A percentile compares a stretch with the other conserved stretches of the same genome.
Conservation (phyloP, 1,284 basidiomycete genomes). For the Sanguinoderma infundibulare region DNA sequence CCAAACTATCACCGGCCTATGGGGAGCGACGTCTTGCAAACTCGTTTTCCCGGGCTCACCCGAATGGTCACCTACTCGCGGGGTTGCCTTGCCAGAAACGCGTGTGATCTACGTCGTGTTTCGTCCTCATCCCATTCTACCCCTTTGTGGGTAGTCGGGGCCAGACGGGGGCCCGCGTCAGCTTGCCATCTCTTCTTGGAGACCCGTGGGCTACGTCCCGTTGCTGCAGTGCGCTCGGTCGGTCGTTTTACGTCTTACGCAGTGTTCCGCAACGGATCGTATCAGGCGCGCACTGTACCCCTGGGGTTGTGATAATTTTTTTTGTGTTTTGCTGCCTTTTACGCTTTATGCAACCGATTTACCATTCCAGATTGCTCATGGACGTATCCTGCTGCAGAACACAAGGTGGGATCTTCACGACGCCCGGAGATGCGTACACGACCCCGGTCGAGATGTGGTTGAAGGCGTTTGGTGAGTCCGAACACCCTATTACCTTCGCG, state of each 20-base stretch:
- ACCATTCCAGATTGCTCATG: background rate
- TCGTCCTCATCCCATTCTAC: too few species aligned
- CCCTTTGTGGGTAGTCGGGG: too few species aligned
- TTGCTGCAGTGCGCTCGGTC: background rate
- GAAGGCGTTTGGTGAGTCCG: constrained; percentile 73
- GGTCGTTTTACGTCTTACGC: constrained; percentile 11
- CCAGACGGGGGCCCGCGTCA: too few species aligned
- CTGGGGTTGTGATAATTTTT: too few species aligned
- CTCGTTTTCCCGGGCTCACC: too few species aligned
- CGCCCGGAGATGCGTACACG: constrained; percentile 81
- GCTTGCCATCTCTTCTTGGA: too few species aligned
- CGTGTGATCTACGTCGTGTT: too few species aligned
- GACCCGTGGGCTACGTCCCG: too few species aligned
- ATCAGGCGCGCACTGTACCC: constrained; percentile 9
- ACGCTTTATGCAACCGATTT: background rate
- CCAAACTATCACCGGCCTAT: too few species aligned
- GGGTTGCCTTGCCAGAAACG: too few species aligned
- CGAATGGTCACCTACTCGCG: too few species aligned
- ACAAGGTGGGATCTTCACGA: constrained; percentile 83
- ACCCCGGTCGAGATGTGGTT: constrained; percentile 88
- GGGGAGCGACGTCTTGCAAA: too few species aligned
- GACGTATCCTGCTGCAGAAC: constrained; percentile 52
- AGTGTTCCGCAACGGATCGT: constrained; percentile 10
- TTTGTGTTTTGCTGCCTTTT: background rate
- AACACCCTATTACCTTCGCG: constrained; percentile 36